Base-by-base conservation (phyloP, 1,284 basidiomycete genomes). In the Earliella scabrosa region DNA sequence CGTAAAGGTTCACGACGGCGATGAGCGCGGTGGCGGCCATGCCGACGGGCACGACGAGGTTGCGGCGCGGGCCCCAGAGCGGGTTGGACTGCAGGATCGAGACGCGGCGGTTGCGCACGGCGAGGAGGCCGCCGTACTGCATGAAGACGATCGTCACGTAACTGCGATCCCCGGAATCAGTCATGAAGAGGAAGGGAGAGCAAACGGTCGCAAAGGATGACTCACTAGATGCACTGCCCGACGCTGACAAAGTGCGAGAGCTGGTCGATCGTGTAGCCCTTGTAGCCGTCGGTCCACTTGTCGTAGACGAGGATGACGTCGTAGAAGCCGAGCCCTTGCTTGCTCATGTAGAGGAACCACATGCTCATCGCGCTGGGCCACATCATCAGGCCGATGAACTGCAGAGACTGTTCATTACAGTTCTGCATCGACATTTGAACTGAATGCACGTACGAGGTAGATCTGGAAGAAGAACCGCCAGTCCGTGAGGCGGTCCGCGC, bases 391-490 rank as follows among this genome's bases (percentile, higher is more conserved):
- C 77, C 77, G 3, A 76, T 72, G 64, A 79, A 77, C 77, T 78
- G 43, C 16, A 36, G 27, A 2, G 27, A 38, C 3, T 20, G 3
- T 4, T 20, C 36, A 39, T 23, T 5, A 20, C 23, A 23, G 27
- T 16, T 5, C 2, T 5, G 4, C 3, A 7, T n/a, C 13, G 11
- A 14, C 16, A 20, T 26, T 4, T 8, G n/a, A 4, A 7, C 8
- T 6, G 14, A 14, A 10, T 5, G 7, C 82, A 20, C 88, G 67
- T 69, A 88, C 86, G 6, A 81, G 72, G 68, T 90, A 91, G 1
- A 86, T 86, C 32, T 91, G 88, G 7, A 80, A 59, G 45, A 89
- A 75, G 41, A 90, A 76, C 23, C 67, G 70, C 69, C 73, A 71
- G 55, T 81, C 75, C 0, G 75, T 81, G 13, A 85, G 73, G 16